Evolutionary conservation across 2,329 filamentous ascomycete species (phyloP), one percentile per base, ranked within the genome.

Genomic region (Hypocrella siamensis): DNA sequence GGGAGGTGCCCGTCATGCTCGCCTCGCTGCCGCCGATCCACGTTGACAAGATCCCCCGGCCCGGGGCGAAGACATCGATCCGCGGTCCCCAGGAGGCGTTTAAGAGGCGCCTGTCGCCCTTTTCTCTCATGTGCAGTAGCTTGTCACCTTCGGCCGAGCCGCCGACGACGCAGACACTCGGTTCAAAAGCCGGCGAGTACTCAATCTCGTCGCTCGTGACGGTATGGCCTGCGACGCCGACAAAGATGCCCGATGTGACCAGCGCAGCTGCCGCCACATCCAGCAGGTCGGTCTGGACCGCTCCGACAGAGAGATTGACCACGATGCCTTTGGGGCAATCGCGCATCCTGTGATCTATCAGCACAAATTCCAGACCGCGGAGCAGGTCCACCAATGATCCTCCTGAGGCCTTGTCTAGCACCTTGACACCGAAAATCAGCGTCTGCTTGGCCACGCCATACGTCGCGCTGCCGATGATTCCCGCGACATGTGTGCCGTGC

Each of bases 291-390:
- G 39, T 40, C 14, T 34, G 37, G 16, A 8, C 9, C 14, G 37
- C 41, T 9, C 38, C 40, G 11, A 66, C 49, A 19, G 55, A 60
- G 51, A 67, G 55, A 42, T 52, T 59, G 26, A 60, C 49, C 22
- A 63, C 56, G n/a, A 58, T 46, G 3, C 49, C 47, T 5, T 31
- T 35, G n/a, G 40, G 39, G 21, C 45, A 41, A 15, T 42, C 10
- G 9, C 27, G 18, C 42, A 17, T 16, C 11, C 39, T 33, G n/a
- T 47, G 46, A 34, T 54, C 51, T 15, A 38, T 35, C 12, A 48
- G 44, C 12, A 48, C 48, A 46, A 48, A 54, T 29, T 46, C 40
- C 16, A 48, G 43, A 3, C 46, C 51, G 11, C 40, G 40, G 12
- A 57, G 35, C 27, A 53, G 31, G 19, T 38, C 32, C 10, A 33